Conservation (phyloP, 2,329 filamentous ascomycete genomes). For the Fusarium dlaminii region DNA sequence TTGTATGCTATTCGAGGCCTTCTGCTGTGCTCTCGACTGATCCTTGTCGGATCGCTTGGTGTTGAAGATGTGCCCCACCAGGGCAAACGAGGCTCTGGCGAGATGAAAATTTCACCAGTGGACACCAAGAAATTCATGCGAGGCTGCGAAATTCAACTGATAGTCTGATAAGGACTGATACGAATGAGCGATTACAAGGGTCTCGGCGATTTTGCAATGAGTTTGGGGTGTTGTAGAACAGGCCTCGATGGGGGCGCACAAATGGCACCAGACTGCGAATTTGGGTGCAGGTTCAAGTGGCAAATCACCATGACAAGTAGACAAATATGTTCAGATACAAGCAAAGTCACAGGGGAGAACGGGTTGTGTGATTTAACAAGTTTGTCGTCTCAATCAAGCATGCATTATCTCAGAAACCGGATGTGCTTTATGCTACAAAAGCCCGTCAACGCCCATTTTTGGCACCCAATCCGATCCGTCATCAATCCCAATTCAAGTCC, state of each 20-base stretch:
- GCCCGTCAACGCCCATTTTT: conserved; percentile 52
- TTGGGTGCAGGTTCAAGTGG: not conserved
- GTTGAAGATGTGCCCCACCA: conserved; percentile 26
- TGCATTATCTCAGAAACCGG: conserved; percentile 53
- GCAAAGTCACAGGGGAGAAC: not conserved
- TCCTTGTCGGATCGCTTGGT: not conserved
- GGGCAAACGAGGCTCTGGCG: conserved; percentile 42
- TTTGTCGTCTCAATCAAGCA: conserved; percentile 48
- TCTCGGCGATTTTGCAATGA: not conserved
- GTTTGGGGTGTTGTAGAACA: not conserved
- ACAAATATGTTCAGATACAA: not conserved
- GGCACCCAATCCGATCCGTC: conserved; percentile 46
- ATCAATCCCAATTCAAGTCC: conserved; percentile 44
- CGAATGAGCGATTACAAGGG: not conserved
- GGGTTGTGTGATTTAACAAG: conserved; percentile 17
- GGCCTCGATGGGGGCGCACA: rapidly evolving
- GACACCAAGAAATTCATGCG: conserved; percentile 34
- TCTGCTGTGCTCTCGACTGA: not conserved
- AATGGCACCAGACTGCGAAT: no score
- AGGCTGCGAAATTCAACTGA: conserved; percentile 35
- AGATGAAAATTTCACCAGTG: conserved; percentile 21
- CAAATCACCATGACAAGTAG: not conserved
- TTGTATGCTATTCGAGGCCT: not conserved
- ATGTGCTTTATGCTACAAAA: conserved; percentile 55
- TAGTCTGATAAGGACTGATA: not conserved